Evolutionary conservation across 179 eudicot species (phyloP).

Genomic region (Spergularia azorica): DNA sequence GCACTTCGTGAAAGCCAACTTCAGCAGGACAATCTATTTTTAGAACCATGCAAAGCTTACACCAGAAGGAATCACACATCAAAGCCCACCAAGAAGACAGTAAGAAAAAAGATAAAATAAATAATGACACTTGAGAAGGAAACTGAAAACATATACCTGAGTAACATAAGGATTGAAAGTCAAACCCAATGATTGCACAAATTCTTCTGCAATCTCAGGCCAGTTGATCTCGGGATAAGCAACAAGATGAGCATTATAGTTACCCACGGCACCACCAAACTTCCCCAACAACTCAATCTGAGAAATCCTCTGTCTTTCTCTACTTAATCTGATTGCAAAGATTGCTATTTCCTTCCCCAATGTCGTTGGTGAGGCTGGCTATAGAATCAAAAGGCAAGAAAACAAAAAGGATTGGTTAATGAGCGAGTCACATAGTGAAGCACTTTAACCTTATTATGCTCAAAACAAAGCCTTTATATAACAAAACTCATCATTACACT

Average conservation of each 20-base stretch:
- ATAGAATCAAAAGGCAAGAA: conserved; percentile 25
- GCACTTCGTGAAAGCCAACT: neutral
- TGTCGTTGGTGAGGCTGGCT: conserved; percentile 98
- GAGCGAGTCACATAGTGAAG: too few relatives aligned
- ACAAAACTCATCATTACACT: too few relatives aligned
- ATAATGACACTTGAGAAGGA: neutral
- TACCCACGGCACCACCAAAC: conserved; percentile 98
- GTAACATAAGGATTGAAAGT: conserved; percentile 89
- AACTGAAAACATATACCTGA: conserved; percentile 49
- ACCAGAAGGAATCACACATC: neutral
- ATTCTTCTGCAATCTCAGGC: conserved; percentile 80
- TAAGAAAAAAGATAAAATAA: neutral
- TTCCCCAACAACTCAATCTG: conserved; percentile 74
- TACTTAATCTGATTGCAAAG: conserved; percentile 70
- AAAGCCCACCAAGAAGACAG: neutral
- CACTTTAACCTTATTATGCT: too few relatives aligned
- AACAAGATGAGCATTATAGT: conserved; percentile 87
- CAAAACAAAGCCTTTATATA: too few relatives aligned
- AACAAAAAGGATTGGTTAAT: neutral
- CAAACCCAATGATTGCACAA: conserved; percentile 84
- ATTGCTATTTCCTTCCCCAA: conserved; percentile 91
- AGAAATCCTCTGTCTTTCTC: conserved; percentile 59
- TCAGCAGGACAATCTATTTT: neutral
- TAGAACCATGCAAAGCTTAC: neutral
- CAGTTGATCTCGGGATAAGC: conserved; percentile 87